Evolutionary conservation across 2,329 filamentous ascomycete species (phyloP).

Genomic region (Cladophialophora carrionii): DNA sequence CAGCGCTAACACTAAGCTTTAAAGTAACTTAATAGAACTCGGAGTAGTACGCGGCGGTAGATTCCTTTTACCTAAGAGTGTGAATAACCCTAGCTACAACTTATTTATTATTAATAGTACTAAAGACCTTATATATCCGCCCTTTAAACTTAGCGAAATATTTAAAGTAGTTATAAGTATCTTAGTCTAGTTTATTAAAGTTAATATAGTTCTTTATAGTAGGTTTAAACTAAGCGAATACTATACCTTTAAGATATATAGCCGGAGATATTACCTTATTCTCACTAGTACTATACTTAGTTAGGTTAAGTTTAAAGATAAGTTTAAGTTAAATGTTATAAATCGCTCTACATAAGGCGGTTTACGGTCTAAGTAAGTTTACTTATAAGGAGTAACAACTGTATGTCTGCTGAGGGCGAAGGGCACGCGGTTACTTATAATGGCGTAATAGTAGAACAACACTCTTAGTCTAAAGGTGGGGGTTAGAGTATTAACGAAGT

Average conservation of each 20-base stretch:
- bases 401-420: too few species aligned
- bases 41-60: not conserved
- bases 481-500: too few species aligned
- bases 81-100: not conserved
- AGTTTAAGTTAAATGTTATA: too few species aligned
- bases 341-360: too few species aligned
- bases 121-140: not conserved
- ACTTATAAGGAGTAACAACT: too few species aligned
- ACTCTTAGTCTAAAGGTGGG: too few species aligned
- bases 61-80: not conserved
- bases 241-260: not conserved
- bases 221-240: not conserved
- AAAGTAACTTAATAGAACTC: not conserved
- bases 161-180: not conserved
- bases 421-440: too few species aligned
- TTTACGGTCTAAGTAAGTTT: too few species aligned
- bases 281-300: not conserved
- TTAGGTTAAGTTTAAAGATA: slow-evolving; percentile 1
- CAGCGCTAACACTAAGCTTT: not conserved
- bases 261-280: not conserved
- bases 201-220: slow-evolving; percentile 2
- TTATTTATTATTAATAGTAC: not conserved
- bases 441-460: too few species aligned
- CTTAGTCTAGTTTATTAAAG: not conserved
- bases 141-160: not conserved